phyloP scores from a whole-genome alignment of 1,284 basidiomycete genomes.

The Cystobasidium sp. region DNA sequence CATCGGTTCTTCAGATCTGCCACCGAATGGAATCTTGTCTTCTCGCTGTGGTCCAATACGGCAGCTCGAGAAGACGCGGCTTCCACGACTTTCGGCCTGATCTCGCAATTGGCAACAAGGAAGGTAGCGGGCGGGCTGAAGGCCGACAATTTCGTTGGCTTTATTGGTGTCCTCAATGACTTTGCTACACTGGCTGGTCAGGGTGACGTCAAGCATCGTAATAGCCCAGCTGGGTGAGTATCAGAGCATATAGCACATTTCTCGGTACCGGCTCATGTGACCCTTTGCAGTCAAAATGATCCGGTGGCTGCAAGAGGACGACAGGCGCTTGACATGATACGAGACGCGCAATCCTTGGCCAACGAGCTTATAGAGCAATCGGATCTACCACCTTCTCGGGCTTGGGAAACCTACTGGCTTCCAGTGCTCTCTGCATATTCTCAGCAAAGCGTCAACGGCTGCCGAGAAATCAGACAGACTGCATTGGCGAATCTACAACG shows the following conservation, averaged over 20 bases:
- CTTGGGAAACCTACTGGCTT: conserved; percentile 80
- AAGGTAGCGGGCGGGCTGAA: conserved; percentile 67
- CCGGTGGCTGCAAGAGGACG: conserved; percentile 77
- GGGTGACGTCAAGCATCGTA: conserved; percentile 25
- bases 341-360: conserved; percentile 51
- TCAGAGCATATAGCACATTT: neutral
- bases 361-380: conserved; percentile 51
- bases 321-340: conserved; percentile 77
- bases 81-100: conserved; percentile 77
- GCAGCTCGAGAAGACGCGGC: conserved; percentile 86
- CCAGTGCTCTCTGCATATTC: conserved; percentile 77
- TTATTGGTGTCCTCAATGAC: conserved; percentile 81
- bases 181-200: conserved; percentile 72
- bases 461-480: conserved; percentile 80
- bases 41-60: conserved; percentile 84
- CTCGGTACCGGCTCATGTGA: neutral
- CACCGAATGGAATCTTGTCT: conserved; percentile 94
- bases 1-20: conserved; percentile 65
- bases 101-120: conserved; percentile 68
- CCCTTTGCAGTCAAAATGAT: conserved; percentile 60
- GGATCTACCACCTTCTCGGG: conserved; percentile 55
- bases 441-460: conserved; percentile 82
- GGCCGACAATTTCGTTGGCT: conserved; percentile 77
- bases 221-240: conserved; percentile 40
- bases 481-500: conserved; percentile 86